These are phyloP conservation scores for Hypoxylon trugodes DNA, from an alignment of 495 filamentous ascomycete genomes.

Conservation along the genomic window DNA sequence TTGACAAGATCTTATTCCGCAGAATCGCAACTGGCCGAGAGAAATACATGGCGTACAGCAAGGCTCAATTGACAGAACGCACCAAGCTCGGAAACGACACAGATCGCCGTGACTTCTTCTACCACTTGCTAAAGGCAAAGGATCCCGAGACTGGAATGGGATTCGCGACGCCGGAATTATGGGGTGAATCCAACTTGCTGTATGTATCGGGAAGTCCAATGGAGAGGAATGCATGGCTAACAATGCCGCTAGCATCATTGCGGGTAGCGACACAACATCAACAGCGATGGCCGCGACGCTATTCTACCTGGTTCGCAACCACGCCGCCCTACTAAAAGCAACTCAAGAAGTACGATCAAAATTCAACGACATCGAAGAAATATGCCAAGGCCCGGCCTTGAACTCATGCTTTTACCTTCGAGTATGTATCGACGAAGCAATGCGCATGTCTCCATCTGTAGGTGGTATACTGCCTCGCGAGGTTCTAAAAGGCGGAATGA, in stretches of 20 bases:
- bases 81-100: slow-evolving; percentile 64
- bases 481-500: slow-evolving; percentile 68
- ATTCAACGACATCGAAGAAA: slow-evolving; percentile 62
- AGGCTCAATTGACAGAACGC: slow-evolving; percentile 62
- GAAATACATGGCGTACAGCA: slow-evolving; percentile 65
- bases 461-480: slow-evolving; percentile 66
- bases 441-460: slow-evolving; percentile 75
- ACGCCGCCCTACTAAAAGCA: slow-evolving; percentile 56
- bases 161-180: slow-evolving; percentile 71
- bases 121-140: slow-evolving; percentile 63
- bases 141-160: slow-evolving; percentile 71
- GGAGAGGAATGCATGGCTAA: not conserved
- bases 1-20: slow-evolving; percentile 67
- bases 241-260: slow-evolving; percentile 53
- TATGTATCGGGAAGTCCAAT: slow-evolving; percentile 26
- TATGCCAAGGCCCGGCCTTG: slow-evolving; percentile 60
- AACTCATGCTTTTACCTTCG: slow-evolving; percentile 65
- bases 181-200: slow-evolving; percentile 75
- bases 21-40: slow-evolving; percentile 61
- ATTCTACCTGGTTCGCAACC: slow-evolving; percentile 72
- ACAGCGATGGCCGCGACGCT: slow-evolving; percentile 69
- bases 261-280: slow-evolving; percentile 70
- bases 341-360: slow-evolving; percentile 57
- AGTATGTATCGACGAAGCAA: slow-evolving; percentile 74
- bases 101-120: slow-evolving; percentile 72